Evolutionary conservation across 768 basidiomycete genomes (phyloP), one percentile per base, ranked within the genome.

Genomic region (Mycena chlorophos): DNA sequence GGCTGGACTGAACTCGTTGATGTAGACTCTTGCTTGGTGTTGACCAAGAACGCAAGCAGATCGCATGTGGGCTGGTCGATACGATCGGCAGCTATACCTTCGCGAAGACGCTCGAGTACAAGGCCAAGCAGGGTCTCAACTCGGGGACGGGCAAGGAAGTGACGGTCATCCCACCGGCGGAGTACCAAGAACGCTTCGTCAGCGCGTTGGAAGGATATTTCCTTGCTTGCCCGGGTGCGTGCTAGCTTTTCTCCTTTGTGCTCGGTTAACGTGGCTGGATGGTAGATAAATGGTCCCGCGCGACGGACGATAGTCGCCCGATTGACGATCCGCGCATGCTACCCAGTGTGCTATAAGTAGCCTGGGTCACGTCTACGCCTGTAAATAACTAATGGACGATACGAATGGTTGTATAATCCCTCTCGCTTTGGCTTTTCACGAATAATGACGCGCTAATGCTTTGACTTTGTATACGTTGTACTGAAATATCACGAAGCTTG

Each of bases 51-150:
- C 75, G 73, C 54, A 86, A 84, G 63, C 78, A 87, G 64, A 84
- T 92, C 51, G 81, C 80, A 27, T 89, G 88, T 58, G 90, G 90
- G 0, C 77, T 94, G 1, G 90, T 94, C 6, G 91, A 94, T 66
- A 90, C 89, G 0, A 91, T 94, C 23, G 91, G 86, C 82, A 54
- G 27, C 68, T 45, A 34, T 17, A 34, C 13, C 40, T 14, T 19
- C 1, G 1, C 5, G 20, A 3, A 25, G 23, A 42, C 30, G 28
- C 17, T 16, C 48, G 19, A n/a, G 16, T n/a, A 17, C 40, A 6
- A 37, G 30, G 19, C 25, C 20, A 13, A n/a, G 58, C 0, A 86
- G 92, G 59, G 90, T 89, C 2, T 92, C 91, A 69, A 91, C 88
- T 0, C 73, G 92, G 5, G 91, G 92, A 17, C 10, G 10, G 31